A percentile compares a stretch with the other conserved stretches of the same genome.
Evolutionary conservation across 805 yeast species (phyloP).

Genomic region (Naumovozyma baii): DNA sequence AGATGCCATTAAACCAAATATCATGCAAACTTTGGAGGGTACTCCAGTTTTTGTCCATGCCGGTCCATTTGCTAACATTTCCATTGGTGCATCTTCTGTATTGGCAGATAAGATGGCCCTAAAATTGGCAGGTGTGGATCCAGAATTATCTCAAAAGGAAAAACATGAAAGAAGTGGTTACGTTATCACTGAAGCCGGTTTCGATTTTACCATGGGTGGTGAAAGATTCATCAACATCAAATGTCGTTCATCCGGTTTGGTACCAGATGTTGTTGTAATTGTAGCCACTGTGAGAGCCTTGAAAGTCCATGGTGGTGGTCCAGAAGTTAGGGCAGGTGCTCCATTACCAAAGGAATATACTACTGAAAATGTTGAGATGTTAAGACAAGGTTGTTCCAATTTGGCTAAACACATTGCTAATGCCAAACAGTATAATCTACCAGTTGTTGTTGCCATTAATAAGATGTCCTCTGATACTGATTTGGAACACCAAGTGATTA

Average conservation of each 20-base stretch:
- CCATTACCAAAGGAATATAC: constrained; percentile 65
- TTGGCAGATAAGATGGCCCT: constrained; percentile 76
- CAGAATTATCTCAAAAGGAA: constrained; percentile 35
- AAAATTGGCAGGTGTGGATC: constrained; percentile 60
- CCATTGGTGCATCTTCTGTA: constrained; percentile 79
- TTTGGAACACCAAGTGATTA: constrained; percentile 59
- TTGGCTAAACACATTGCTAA: constrained; percentile 68
- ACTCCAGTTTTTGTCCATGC: constrained; percentile 84
- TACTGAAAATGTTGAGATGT: constrained; percentile 60
- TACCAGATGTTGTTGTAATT: constrained; percentile 68
- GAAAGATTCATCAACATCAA: constrained; percentile 77
- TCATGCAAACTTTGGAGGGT: constrained; percentile 84
- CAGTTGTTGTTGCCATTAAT: constrained; percentile 76
- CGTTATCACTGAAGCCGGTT: constrained; percentile 82
- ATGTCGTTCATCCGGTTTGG: constrained; percentile 70
- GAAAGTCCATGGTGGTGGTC: constrained; percentile 83
- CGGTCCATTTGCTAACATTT: constrained; percentile 82
- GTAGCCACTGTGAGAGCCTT: constrained; percentile 81
- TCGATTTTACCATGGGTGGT: constrained; percentile 89
- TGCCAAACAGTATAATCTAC: constrained; percentile 62
- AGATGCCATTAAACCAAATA: constrained; percentile 75
- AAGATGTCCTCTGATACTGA: constrained; percentile 66
- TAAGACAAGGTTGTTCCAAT: constrained; percentile 62
- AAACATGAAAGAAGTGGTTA: constrained; percentile 51
- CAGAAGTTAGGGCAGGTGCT: constrained; percentile 80